Conservation (phyloP, 805 yeast genomes). For the Danielia reshetovae region DNA sequence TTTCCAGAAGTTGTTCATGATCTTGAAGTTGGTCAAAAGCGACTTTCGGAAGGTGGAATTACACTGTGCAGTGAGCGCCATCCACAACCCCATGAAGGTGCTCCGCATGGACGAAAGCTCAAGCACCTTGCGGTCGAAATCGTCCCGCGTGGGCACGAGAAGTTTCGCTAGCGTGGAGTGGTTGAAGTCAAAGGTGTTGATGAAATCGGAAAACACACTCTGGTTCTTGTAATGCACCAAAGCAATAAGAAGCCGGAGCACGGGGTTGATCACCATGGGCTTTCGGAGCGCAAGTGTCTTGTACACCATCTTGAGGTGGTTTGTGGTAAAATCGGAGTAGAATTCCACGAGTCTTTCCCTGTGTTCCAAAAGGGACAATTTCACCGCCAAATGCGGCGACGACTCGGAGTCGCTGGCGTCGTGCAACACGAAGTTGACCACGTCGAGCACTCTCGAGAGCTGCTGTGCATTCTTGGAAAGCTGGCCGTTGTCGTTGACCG, state of each 20-base stretch:
- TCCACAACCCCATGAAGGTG: constrained; percentile 60
- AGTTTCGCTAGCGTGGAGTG: constrained; percentile 55
- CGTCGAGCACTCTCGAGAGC: constrained; percentile 31
- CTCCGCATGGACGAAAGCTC: constrained; percentile 47
- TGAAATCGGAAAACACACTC: constrained; percentile 50
- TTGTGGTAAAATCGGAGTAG: constrained; percentile 50
- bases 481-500: constrained; percentile 49
- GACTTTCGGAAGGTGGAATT: constrained; percentile 63
- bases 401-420: constrained; percentile 12
- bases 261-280: constrained; percentile 59
- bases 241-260: constrained; percentile 51
- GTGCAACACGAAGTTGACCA: constrained; percentile 16
- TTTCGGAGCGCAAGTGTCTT: constrained; percentile 59
- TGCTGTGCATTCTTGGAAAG: constrained; percentile 40
- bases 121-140: constrained; percentile 29
- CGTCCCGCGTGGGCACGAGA: constrained; percentile 49
- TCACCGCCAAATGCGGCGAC: constrained; percentile 8
- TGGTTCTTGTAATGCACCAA: constrained; percentile 50
- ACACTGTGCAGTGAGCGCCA: constrained; percentile 40
- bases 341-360: constrained; percentile 27
- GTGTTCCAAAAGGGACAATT: constrained; percentile 15
- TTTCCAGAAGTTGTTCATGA: constrained; percentile 67
- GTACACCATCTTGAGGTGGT: constrained; percentile 60
- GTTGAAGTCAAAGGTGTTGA: constrained; percentile 65
- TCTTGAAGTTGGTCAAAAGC: constrained; percentile 50